Conservation (phyloP, 331 rosid genomes). For the Saraca asoca region DNA sequence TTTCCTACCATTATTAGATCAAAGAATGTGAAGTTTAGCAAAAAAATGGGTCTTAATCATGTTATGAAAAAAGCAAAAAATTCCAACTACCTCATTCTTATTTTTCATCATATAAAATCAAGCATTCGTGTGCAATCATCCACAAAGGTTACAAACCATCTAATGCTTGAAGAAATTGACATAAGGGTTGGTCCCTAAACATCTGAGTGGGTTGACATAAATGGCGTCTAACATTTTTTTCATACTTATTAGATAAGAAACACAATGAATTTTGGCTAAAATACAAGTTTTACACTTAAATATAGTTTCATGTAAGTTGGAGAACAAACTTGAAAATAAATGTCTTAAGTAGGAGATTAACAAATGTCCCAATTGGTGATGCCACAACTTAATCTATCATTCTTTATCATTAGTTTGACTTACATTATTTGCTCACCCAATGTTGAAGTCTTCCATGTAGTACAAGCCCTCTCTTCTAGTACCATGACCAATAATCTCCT, state of each 20-base stretch:
- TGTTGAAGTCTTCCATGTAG: conserved; percentile 1
- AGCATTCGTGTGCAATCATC: neutral
- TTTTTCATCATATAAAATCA: too few relatives aligned
- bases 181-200: neutral
- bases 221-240: neutral
- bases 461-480: neutral
- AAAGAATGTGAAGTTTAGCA: too few relatives aligned
- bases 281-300: conserved; percentile 7
- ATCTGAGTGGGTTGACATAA: neutral
- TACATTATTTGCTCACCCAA: neutral
- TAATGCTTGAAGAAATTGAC: neutral
- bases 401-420: too few relatives aligned
- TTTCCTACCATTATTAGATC: too few relatives aligned
- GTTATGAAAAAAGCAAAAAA: too few relatives aligned
- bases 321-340: neutral
- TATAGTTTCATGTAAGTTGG: neutral
- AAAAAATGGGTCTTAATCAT: too few relatives aligned
- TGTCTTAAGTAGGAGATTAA: neutral
- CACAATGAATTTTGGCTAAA: neutral
- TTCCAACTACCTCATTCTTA: too few relatives aligned
- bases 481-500: conserved; percentile 5
- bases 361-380: neutral
- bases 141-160: neutral
- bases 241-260: neutral
- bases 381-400: neutral